Conservation (phyloP, 164 flowering plant species). For the Stephania yunnanensis region DNA sequence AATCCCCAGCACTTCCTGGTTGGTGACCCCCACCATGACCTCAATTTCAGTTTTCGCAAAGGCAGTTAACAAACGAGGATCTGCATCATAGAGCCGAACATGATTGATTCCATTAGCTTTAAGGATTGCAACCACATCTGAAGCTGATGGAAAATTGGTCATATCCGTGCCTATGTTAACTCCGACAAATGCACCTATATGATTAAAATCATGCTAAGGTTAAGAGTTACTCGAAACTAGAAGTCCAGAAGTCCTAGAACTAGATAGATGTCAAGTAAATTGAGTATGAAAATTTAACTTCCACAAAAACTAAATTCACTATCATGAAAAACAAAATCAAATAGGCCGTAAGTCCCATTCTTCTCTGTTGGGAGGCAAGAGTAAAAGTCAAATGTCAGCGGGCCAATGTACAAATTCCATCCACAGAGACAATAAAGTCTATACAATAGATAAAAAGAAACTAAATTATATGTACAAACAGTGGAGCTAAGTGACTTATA, state of each 20-base stretch:
- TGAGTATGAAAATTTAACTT: too few species aligned
- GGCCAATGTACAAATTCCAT: too few species aligned
- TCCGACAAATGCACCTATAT: constrained; percentile 58
- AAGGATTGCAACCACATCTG: constrained; percentile 46
- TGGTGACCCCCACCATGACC: constrained; percentile 70
- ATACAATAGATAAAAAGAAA: too few species aligned
- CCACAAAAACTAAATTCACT: too few species aligned
- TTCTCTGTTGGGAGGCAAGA: too few species aligned
- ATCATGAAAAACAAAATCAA: too few species aligned
- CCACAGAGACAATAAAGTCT: too few species aligned
- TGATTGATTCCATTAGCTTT: constrained; percentile 57
- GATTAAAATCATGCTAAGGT: background rate
- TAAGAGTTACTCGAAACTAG: background rate
- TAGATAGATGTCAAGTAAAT: background rate
- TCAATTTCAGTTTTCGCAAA: constrained; percentile 60
- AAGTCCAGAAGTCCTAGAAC: background rate
- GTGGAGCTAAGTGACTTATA: too few species aligned
- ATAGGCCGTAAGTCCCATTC: too few species aligned
- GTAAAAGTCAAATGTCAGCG: too few species aligned
- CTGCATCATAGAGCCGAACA: constrained; percentile 62
- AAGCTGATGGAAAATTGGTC: constrained; percentile 45
- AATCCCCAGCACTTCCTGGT: constrained; percentile 60
- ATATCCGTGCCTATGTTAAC: constrained; percentile 60
- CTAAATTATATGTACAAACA: too few species aligned
- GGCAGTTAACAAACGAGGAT: constrained; percentile 55